These are phyloP conservation scores for Mycena galopus DNA, from an alignment of 768 basidiomycete species.

Conservation along the genomic window DNA sequence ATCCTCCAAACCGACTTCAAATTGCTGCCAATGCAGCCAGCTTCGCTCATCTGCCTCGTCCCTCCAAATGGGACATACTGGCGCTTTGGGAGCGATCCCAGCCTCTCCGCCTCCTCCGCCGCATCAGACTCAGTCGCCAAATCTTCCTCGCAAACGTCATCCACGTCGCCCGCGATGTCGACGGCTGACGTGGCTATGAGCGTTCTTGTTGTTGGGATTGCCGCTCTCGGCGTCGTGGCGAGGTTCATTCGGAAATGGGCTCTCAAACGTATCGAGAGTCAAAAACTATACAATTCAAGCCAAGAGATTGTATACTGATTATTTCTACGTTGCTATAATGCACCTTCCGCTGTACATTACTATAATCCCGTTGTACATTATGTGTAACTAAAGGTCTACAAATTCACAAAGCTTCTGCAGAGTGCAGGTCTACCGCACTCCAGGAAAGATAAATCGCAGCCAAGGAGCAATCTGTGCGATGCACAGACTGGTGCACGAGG, in stretches of 20 bases:
- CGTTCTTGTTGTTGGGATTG: conserved; percentile 61
- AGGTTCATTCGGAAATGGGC: conserved; percentile 67
- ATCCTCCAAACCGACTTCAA: conserved; percentile 68
- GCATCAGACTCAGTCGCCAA: conserved; percentile 27
- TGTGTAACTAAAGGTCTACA: no score
- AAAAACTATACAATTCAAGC: conserved; percentile 40
- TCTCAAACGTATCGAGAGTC: conserved; percentile 46
- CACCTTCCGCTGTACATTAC: no score
- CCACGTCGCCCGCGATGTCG: no score
- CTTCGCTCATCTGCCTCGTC: conserved; percentile 74
- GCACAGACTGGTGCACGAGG: no score
- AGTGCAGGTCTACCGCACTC: no score
- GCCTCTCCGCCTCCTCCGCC: conserved; percentile 29
- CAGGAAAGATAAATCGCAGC: no score
- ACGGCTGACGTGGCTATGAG: conserved; percentile 66
- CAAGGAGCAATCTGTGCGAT: no score
- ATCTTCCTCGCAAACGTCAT: conserved; percentile 15
- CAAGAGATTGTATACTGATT: no score
- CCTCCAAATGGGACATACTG: conserved; percentile 80
- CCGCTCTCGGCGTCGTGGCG: conserved; percentile 52
- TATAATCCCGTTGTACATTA: no score
- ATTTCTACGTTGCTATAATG: no score
- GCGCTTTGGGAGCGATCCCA: conserved; percentile 74
- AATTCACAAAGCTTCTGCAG: no score
- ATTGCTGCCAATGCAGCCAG: conserved; percentile 63